Evolutionary conservation across 345 rosid species (phyloP).

Genomic region (Carallia pectinifolia): DNA sequence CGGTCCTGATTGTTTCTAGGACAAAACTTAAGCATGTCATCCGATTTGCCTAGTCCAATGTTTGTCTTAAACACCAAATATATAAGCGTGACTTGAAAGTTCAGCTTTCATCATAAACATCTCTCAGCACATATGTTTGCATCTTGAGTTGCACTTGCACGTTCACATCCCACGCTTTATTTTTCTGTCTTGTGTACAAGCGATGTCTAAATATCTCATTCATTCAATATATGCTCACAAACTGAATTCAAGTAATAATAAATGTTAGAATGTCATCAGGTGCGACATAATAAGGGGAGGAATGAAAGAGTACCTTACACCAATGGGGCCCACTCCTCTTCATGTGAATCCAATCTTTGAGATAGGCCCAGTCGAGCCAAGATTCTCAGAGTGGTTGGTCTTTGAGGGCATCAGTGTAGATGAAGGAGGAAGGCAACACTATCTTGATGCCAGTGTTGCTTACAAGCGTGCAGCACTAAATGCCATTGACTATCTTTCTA

Average conservation of each 20-base stretch:
- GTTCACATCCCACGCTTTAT: no score
- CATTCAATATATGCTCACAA: neutral
- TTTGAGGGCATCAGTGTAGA: slow-evolving; percentile 92
- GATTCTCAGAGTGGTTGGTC: slow-evolving; percentile 94
- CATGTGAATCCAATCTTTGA: slow-evolving; percentile 92
- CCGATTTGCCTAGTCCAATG: no score
- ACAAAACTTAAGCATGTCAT: no score
- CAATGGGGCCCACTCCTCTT: slow-evolving; percentile 89
- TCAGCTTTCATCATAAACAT: no score
- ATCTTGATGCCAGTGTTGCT: slow-evolving; percentile 81
- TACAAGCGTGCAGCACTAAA: slow-evolving; percentile 87
- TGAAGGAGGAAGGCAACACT: slow-evolving; percentile 68
- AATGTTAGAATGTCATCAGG: slow-evolving; percentile 29
- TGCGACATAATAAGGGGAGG: slow-evolving; percentile 82
- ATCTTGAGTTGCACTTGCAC: no score
- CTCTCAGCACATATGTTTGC: no score
- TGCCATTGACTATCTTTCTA: slow-evolving; percentile 82
- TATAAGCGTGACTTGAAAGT: no score
- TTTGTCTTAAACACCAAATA: no score
- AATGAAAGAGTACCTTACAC: slow-evolving; percentile 90
- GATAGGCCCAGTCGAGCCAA: slow-evolving; percentile 89
- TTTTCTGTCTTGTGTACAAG: no score
- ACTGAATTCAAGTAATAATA: neutral
- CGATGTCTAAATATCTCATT: no score
- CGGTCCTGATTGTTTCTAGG: no score